A percentile compares a stretch with the other conserved stretches of the same genome.
Conservation (phyloP, 805 yeast genomes). For the Candida hungchunana region DNA sequence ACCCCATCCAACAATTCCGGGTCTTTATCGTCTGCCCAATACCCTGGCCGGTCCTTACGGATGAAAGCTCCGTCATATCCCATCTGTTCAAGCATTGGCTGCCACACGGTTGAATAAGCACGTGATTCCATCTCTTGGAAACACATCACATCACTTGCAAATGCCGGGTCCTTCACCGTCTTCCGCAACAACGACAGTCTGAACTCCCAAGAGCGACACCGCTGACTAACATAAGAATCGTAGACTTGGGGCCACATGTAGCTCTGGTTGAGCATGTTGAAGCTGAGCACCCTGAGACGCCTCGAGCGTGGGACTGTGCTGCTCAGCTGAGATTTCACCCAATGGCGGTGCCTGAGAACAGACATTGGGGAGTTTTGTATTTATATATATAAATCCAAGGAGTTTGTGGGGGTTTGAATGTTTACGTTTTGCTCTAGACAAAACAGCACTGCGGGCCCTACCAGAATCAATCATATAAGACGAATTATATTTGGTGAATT, state of each 20-base stretch:
- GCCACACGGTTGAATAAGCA: slow-evolving; percentile 40
- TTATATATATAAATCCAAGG: not conserved
- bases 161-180: slow-evolving; percentile 30
- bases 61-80: slow-evolving; percentile 46
- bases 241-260: slow-evolving; percentile 60
- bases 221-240: slow-evolving; percentile 42
- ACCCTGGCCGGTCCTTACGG: slow-evolving; percentile 46
- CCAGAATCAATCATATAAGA: not conserved
- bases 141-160: slow-evolving; percentile 54
- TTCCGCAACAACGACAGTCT: slow-evolving; percentile 40
- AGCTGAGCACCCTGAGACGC: slow-evolving; percentile 35
- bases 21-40: slow-evolving; percentile 45
- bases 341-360: slow-evolving; percentile 17
- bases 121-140: slow-evolving; percentile 47
- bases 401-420: too few species aligned
- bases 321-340: slow-evolving; percentile 11
- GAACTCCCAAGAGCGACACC: slow-evolving; percentile 45
- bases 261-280: slow-evolving; percentile 47
- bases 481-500: not conserved
- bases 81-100: slow-evolving; percentile 25
- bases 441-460: too few species aligned
- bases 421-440: too few species aligned
- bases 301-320: not conserved
- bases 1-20: slow-evolving; percentile 52
- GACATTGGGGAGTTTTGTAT: slow-evolving; percentile 1